A percentile compares a stretch with the other conserved stretches of the same genome.
Evolutionary conservation across 2,329 filamentous ascomycete species (phyloP).

Genomic region (Grosmannia clavigera): DNA sequence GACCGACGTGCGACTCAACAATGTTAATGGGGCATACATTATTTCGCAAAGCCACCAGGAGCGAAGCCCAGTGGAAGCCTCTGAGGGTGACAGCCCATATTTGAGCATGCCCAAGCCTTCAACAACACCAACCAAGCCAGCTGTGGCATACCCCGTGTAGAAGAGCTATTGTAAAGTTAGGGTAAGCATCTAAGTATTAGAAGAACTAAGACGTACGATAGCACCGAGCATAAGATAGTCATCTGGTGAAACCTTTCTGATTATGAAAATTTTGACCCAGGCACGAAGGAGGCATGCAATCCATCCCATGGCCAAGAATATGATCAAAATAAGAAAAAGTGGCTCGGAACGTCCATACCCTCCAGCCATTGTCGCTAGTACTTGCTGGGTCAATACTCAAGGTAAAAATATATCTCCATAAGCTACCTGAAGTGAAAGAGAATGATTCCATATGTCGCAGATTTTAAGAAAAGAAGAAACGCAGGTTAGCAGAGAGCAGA

Average conservation of each 20-base stretch:
- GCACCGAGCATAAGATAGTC: slow-evolving; percentile 35
- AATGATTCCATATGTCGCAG: not conserved
- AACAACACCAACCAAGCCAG: slow-evolving; percentile 21
- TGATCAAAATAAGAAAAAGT: slow-evolving; percentile 7
- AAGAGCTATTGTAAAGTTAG: slow-evolving; percentile 15
- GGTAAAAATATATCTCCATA: not conserved
- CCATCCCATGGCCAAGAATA: slow-evolving; percentile 13
- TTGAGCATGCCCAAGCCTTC: slow-evolving; percentile 19
- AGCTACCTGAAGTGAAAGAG: not conserved
- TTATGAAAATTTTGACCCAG: slow-evolving; percentile 30
- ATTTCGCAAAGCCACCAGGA: slow-evolving; percentile 28
- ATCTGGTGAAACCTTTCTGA: slow-evolving; percentile 30
- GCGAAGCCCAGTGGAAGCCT: slow-evolving; percentile 18
- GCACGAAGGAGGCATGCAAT: slow-evolving; percentile 27
- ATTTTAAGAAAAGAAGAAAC: no score
- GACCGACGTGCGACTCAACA: slow-evolving; percentile 27
- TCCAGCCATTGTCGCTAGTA: not conserved
- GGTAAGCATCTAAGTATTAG: not conserved
- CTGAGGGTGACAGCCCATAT: slow-evolving; percentile 11
- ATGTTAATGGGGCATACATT: slow-evolving; percentile 26
- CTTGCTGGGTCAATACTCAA: not conserved
- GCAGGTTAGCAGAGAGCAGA: no score
- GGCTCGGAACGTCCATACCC: slow-evolving; percentile 7
- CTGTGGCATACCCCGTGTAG: slow-evolving; percentile 21
- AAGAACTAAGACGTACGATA: slow-evolving; percentile 20